phyloP scores from a whole-genome alignment of 2,329 filamentous ascomycete genomes.

The Cordyceps farinosa region DNA sequence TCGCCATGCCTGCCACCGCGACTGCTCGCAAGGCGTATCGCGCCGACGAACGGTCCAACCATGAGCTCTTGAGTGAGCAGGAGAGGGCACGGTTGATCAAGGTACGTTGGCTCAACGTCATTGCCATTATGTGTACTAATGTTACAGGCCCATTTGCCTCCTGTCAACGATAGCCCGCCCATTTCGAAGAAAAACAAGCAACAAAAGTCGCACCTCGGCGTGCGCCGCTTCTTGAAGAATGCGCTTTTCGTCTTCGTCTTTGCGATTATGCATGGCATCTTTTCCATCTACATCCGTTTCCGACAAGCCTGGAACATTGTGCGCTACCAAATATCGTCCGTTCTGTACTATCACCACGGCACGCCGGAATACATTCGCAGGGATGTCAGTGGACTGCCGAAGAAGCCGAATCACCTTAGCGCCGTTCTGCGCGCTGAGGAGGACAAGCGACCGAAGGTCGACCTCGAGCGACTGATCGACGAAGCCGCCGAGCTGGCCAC shows the following conservation, averaged over 20 bases:
- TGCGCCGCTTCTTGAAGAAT: slow-evolving; percentile 58
- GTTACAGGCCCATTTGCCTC: neutral
- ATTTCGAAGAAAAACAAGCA: slow-evolving; percentile 28
- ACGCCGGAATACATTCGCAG: slow-evolving; percentile 88
- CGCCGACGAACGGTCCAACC: slow-evolving; percentile 35
- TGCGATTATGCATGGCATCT: slow-evolving; percentile 71
- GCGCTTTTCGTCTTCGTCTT: slow-evolving; percentile 67
- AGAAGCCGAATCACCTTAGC: slow-evolving; percentile 81
- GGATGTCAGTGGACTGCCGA: slow-evolving; percentile 72
- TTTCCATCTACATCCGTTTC: slow-evolving; percentile 81
- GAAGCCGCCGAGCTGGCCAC: slow-evolving; percentile 89
- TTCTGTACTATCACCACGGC: slow-evolving; percentile 92
- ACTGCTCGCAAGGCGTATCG: slow-evolving; percentile 38
- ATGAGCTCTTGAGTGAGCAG: slow-evolving; percentile 34
- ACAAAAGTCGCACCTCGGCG: slow-evolving; percentile 46
- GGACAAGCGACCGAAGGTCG: slow-evolving; percentile 65
- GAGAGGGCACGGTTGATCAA: slow-evolving; percentile 37
- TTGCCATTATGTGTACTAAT: neutral
- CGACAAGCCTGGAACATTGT: slow-evolving; percentile 77
- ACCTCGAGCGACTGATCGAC: slow-evolving; percentile 78
- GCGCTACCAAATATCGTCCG: slow-evolving; percentile 70
- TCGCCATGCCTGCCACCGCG: slow-evolving; percentile 3
- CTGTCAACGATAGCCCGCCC: slow-evolving; percentile 30
- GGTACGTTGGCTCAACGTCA: slow-evolving; percentile 26
- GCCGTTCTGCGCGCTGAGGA: slow-evolving; percentile 75